Evolutionary conservation across 352 stramenopile species (phyloP), one percentile per base, ranked within the genome.

Genomic region (Achlya hypogyna): DNA sequence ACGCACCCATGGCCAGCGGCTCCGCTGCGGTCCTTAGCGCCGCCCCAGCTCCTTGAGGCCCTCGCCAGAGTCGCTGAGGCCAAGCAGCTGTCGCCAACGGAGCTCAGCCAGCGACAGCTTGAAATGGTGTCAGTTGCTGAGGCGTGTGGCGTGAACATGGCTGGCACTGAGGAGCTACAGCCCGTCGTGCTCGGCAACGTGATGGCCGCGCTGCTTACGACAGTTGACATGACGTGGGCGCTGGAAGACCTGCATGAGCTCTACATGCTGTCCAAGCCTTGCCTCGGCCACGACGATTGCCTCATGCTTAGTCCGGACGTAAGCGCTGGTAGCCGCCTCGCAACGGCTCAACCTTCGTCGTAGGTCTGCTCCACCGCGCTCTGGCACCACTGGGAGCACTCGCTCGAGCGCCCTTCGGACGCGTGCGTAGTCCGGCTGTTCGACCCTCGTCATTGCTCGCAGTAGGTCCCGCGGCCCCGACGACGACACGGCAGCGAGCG

Each of bases 311-410:
- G 2, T 18, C 38, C 38, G n/a, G n/a, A 3, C 1, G 38, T 9
- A 18, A 18, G 14, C 38, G 38, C 38, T 45, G 2, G n/a, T n/a
- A n/a, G n/a, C n/a, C n/a, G n/a, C n/a, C n/a, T n/a, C n/a, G n/a
- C n/a, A n/a, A n/a, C n/a, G n/a, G n/a, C n/a, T n/a, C 38, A 45
- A 3, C 12, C 38, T 45, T 3, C 6, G 2, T 56, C 18, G 49
- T 56, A 56, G 49, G 10, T 38, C 25, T 67, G 60, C 31, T 58
- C 60, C 14, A 60, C 60, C 10, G n/a, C 34, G 32, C 51, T 59
- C 10, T 67, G 60, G 60, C 38, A 67, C 20, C 2, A 32, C 14
- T 67, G 60, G 60, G 60, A 67, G 22, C 22, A 49, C 32, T 49
- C n/a, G 2, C 38, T 45, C 38, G 38, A 45, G 14, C 12, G 38